Percentiles rank a stretch among this genome's conserved stretches.
Evolutionary conservation across 106 monocot genomes (phyloP).

Genomic region (Chionographis japonica): DNA sequence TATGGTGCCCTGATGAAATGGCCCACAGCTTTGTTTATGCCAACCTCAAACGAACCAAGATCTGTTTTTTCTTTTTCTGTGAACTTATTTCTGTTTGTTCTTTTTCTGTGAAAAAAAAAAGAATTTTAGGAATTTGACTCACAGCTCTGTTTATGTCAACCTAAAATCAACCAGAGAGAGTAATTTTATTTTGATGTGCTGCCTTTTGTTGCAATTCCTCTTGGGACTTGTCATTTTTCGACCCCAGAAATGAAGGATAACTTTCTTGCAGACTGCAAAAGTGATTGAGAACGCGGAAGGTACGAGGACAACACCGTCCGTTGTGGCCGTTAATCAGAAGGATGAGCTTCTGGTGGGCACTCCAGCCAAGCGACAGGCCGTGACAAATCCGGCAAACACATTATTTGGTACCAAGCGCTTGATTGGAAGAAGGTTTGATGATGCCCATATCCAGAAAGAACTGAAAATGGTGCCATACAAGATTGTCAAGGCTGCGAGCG

Average conservation of each 20-base stretch:
- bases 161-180: too few species aligned
- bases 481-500: conserved; percentile 70
- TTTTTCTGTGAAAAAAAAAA: too few species aligned
- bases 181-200: too few species aligned
- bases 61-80: too few species aligned
- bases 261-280: conserved; percentile 32
- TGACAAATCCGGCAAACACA: conserved; percentile 65
- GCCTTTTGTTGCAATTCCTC: too few species aligned
- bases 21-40: too few species aligned
- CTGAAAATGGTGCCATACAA: conserved; percentile 72
- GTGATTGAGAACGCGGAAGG: conserved; percentile 78
- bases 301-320: conserved; percentile 64
- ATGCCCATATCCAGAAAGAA: conserved; percentile 59
- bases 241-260: not conserved
- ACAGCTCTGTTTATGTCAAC: too few species aligned
- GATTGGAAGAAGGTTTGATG: conserved; percentile 63
- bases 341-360: conserved; percentile 53
- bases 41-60: too few species aligned
- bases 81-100: too few species aligned
- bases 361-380: conserved; percentile 64
- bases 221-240: not conserved
- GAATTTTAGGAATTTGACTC: too few species aligned
- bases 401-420: conserved; percentile 59
- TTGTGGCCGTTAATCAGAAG: conserved; percentile 58
- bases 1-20: too few species aligned